Percentiles rank a stretch among this genome's conserved stretches.
Evolutionary conservation across 2,329 filamentous ascomycete genomes (phyloP).

Genomic region (Microthyrium microscopicum): DNA sequence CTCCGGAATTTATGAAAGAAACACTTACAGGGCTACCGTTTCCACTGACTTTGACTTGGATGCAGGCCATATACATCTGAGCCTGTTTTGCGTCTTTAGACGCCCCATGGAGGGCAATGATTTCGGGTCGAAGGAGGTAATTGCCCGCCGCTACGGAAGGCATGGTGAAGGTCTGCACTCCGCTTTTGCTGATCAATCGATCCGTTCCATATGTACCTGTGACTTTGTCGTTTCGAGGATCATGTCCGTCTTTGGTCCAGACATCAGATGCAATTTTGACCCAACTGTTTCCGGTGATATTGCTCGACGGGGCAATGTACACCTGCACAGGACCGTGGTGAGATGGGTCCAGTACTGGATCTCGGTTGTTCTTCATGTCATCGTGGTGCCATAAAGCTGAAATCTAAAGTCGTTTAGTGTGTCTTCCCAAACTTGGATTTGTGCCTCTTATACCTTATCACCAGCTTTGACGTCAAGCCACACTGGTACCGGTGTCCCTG

Average conservation of each 20-base stretch:
- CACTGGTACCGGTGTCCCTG: no score
- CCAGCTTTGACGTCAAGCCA: no score
- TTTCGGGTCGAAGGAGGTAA: conserved; percentile 27
- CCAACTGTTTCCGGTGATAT: conserved; percentile 35
- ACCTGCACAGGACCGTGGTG: conserved; percentile 37
- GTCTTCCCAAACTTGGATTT: no score
- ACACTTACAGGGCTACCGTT: conserved; percentile 13
- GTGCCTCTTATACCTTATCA: no score
- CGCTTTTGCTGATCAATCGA: conserved; percentile 25
- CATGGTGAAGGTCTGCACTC: conserved; percentile 25
- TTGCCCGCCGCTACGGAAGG: conserved; percentile 23
- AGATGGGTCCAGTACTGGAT: no score
- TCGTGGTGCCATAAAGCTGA: no score
- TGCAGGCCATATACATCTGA: conserved; percentile 29
- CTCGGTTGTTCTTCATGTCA: no score
- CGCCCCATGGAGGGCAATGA: conserved; percentile 28
- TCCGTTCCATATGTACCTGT: conserved; percentile 12
- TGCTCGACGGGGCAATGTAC: conserved; percentile 31
- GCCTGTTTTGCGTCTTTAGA: conserved; percentile 19
- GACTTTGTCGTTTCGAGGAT: conserved; percentile 1
- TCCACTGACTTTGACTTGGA: conserved; percentile 23
- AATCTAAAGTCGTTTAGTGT: no score
- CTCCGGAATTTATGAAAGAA: background rate
- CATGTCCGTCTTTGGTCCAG: conserved; percentile 12
- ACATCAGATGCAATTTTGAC: conserved; percentile 29